Conservation (phyloP, 2,329 filamentous ascomycete genomes). For the Aspergillus sp. region DNA sequence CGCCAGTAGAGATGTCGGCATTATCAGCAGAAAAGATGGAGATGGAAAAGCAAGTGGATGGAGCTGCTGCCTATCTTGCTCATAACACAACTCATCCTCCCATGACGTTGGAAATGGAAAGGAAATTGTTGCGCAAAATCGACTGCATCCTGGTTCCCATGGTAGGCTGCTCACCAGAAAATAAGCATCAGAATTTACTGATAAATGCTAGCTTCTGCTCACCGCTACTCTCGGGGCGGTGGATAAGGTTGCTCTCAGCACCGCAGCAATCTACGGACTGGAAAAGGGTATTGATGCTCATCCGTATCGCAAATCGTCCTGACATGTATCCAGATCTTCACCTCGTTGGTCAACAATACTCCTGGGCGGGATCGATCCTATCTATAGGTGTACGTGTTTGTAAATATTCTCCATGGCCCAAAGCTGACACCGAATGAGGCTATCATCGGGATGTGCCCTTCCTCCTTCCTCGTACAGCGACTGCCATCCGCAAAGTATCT, state of each 20-base stretch:
- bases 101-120: constrained; percentile 27
- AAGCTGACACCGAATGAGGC: constrained; percentile 29
- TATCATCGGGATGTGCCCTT: constrained; percentile 50
- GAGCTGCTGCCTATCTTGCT: constrained; percentile 30
- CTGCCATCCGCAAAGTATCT: constrained; percentile 55
- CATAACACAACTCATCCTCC: constrained; percentile 22
- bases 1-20: no score
- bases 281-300: constrained; percentile 11
- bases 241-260: constrained; percentile 33
- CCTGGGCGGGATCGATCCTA: constrained; percentile 47
- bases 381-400: constrained; percentile 24
- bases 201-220: constrained; percentile 23
- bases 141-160: constrained; percentile 58
- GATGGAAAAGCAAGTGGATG: constrained; percentile 20
- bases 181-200: no score
- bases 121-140: constrained; percentile 53
- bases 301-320: not conserved
- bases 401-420: no score
- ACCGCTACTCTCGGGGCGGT: constrained; percentile 33
- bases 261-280: constrained; percentile 57
- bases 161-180: constrained; percentile 40
- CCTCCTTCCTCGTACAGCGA: constrained; percentile 46
- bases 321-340: constrained; percentile 43
- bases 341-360: constrained; percentile 54
- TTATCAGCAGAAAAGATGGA: not conserved